Evolutionary conservation across 2,329 filamentous ascomycete genomes (phyloP), one percentile per base, ranked within the genome.

Genomic region (Chaetomium globosum): DNA sequence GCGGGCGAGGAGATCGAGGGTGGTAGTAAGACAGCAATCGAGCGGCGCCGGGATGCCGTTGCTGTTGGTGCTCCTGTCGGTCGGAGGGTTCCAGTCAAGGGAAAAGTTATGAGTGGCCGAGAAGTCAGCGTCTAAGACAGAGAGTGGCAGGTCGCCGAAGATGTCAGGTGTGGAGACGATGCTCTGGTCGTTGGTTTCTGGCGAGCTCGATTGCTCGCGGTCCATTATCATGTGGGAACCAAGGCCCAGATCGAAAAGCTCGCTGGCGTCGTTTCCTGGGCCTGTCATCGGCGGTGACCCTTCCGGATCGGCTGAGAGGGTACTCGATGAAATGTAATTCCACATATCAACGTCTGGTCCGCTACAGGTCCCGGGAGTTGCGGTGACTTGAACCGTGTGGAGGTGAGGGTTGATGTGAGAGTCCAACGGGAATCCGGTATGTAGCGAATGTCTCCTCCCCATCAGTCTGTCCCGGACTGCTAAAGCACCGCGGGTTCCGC

Each of bases 1-100:
- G 46, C 73, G 68, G 26, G 26, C n/a, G 36, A 65, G 55, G 36
- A 33, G 53, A 12, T 67, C 33, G 3, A 65, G 46, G 26, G 16
- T 48, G 46, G 39, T 12, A 9, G 61, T n/a, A 46, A 63, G 39
- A 46, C 61, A 63, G 49, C 46, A 58, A 51, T 33, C n/a, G 6
- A 36, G 59, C 3, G 26, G 33, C 4, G 2, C 7, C 23, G 26
- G 12, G 13, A 1, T 36, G 26, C 10, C 16, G 13, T 16, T 26
- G 26, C 19, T 5, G 7, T 1, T 19, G 19, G 4, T 33, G 13
- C 13, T 26, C 16, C 9, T 26, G 10, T 6, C 13, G 28, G n/a
- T 21, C 2, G n/a, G 39, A 9, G 31, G 2, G n/a, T 12, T 23
- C 59, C 52, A 62, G 51, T 56, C 39, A 3, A 54, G 33, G 10